Evolutionary conservation across 1,284 basidiomycete genomes (phyloP).

Genomic region (Sanghuangporus weigelae): DNA sequence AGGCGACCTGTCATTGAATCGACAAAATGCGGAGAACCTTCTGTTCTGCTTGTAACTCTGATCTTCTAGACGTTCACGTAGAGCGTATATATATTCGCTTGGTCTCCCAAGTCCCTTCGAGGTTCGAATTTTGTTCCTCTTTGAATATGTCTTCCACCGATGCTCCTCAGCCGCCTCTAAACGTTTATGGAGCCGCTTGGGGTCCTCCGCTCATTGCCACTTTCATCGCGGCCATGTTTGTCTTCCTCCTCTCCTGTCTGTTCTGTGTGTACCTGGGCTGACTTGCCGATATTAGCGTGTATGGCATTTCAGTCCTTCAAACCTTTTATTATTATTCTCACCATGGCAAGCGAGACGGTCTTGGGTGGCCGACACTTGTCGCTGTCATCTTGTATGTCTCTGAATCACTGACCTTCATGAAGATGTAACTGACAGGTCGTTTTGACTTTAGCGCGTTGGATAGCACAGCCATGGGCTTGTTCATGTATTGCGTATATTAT

Average conservation of each 20-base stretch:
- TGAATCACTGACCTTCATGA: background rate
- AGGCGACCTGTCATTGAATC: background rate
- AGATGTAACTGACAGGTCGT: background rate
- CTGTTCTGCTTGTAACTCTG: background rate
- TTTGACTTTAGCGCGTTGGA: background rate
- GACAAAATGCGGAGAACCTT: background rate
- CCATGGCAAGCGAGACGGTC: constrained; percentile 1
- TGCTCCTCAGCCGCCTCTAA: background rate
- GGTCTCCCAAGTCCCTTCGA: background rate
- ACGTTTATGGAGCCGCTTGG: constrained; percentile 2
- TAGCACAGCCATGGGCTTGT: constrained; percentile 10
- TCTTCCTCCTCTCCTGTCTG: background rate
- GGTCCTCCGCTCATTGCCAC: constrained; percentile 16
- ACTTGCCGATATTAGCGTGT: background rate
- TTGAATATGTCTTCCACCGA: background rate
- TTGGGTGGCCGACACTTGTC: constrained; percentile 5
- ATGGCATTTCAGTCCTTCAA: constrained; percentile 16
- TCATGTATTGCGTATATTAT: constrained; percentile 15
- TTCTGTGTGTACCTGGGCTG: background rate
- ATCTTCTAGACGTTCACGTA: background rate
- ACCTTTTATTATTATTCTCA: constrained; percentile 14
- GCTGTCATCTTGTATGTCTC: constrained; percentile 8
- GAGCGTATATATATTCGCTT: background rate
- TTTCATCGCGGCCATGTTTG: constrained; percentile 11
- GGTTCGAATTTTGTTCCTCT: background rate